Evolutionary conservation across 495 filamentous ascomycete genomes (phyloP).

Genomic region (Podospora pseudopauciseta): DNA sequence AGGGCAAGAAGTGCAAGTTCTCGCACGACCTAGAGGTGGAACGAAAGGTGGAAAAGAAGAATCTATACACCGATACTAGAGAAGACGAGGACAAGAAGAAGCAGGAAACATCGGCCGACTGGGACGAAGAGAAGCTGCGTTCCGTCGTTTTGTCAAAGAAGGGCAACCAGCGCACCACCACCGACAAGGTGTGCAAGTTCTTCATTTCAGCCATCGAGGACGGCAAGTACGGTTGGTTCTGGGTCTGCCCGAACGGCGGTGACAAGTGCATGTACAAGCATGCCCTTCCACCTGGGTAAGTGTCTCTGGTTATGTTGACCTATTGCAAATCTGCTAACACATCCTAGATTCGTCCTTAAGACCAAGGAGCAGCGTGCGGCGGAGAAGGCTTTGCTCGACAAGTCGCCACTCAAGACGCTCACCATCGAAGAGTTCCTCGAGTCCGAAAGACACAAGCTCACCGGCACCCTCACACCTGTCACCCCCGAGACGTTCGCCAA

Average conservation of each 20-base stretch:
- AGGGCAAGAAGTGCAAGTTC: conserved; percentile 97
- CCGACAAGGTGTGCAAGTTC: conserved; percentile 98
- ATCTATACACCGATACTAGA: conserved; percentile 83
- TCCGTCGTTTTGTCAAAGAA: conserved; percentile 92
- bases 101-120: conserved; percentile 88
- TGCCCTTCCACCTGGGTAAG: conserved; percentile 86
- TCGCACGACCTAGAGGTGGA: conserved; percentile 86
- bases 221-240: conserved; percentile 99
- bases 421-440: conserved; percentile 98
- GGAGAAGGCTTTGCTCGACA: conserved; percentile 96
- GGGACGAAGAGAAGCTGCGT: conserved; percentile 95
- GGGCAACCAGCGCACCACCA: conserved; percentile 92
- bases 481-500: conserved; percentile 86
- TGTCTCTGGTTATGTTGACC: conserved; percentile 14
- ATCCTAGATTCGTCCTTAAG: conserved; percentile 81
- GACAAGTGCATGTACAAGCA: conserved; percentile 99
- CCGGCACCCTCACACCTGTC: conserved; percentile 85
- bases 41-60: conserved; percentile 87
- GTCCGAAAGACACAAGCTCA: conserved; percentile 88
- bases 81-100: conserved; percentile 77
- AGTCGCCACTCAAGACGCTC: conserved; percentile 88
- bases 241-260: conserved; percentile 93
- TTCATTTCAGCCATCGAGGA: conserved; percentile 99
- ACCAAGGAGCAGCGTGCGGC: conserved; percentile 95
- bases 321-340: conserved; percentile 27